phyloP scores from a whole-genome alignment of 305 asterid genomes.

The Striga hermonthica region DNA sequence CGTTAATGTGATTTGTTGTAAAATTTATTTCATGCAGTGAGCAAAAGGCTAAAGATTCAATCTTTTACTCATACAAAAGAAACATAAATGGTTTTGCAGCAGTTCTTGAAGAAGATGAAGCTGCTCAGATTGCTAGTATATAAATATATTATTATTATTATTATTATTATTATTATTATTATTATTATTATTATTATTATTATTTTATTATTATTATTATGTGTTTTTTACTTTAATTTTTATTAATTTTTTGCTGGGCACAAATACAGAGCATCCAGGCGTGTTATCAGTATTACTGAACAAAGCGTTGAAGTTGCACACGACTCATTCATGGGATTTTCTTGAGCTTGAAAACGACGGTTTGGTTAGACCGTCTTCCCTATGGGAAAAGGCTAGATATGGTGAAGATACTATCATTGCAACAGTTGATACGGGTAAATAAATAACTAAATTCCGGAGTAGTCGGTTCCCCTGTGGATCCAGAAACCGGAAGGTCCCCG shows the following conservation, averaged over 20 bases:
- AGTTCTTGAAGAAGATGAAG: constrained; percentile 61
- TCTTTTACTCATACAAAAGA: constrained; percentile 57
- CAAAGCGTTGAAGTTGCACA: constrained; percentile 49
- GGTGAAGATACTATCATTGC: constrained; percentile 67
- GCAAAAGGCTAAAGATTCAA: constrained; percentile 53
- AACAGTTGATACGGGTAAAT: constrained; percentile 62
- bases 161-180: not conserved
- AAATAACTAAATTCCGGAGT: too few relatives aligned
- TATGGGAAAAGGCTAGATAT: constrained; percentile 60
- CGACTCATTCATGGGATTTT: constrained; percentile 83
- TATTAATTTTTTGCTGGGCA: too few relatives aligned
- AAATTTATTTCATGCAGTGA: constrained; percentile 34
- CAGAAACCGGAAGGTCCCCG: too few relatives aligned
- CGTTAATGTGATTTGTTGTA: not conserved
- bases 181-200: too few relatives aligned
- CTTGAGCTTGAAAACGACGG: constrained; percentile 50
- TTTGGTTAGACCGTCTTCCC: constrained; percentile 32
- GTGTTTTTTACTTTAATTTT: too few relatives aligned
- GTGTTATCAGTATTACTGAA: constrained; percentile 57
- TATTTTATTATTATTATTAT: not conserved
- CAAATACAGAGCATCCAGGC: constrained; percentile 46
- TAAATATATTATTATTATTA: not conserved
- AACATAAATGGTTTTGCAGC: constrained; percentile 81
- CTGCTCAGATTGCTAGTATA: constrained; percentile 50
- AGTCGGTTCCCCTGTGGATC: too few relatives aligned